Evolutionary conservation across 1,139 yeast genomes (phyloP).

Genomic region (Hemisphaericaspora subhashii): DNA sequence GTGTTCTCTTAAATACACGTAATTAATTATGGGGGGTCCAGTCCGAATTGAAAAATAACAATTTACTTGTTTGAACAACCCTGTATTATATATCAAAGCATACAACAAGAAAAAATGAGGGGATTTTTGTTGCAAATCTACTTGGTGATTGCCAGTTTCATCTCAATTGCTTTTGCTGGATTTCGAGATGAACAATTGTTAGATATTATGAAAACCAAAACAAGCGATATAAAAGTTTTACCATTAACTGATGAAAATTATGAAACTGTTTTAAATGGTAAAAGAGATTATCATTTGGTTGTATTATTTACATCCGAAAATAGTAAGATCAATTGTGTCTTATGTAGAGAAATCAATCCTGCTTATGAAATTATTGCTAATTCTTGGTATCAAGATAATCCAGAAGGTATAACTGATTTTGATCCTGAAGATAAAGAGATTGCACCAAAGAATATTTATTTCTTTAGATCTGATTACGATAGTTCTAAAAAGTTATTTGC

Average conservation of each 20-base stretch:
- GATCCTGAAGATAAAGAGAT: slow-evolving; percentile 21
- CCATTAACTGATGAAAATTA: slow-evolving; percentile 61
- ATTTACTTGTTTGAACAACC: too few relatives aligned
- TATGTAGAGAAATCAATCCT: slow-evolving; percentile 75
- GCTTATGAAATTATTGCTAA: slow-evolving; percentile 57
- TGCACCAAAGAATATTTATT: slow-evolving; percentile 48
- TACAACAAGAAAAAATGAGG: slow-evolving; percentile 24
- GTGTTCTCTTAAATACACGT: too few relatives aligned
- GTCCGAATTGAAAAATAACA: too few relatives aligned
- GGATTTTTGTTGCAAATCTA: slow-evolving; percentile 18
- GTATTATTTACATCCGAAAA: slow-evolving; percentile 72
- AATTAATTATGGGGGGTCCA: too few relatives aligned
- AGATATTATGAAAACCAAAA: slow-evolving; percentile 19
- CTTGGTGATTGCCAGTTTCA: slow-evolving; percentile 14
- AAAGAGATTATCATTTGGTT: slow-evolving; percentile 68
- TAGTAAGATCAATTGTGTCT: slow-evolving; percentile 70
- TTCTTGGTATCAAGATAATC: slow-evolving; percentile 53
- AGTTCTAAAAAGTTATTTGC: slow-evolving; percentile 57
- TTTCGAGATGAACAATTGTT: slow-evolving; percentile 30
- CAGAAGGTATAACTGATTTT: slow-evolving; percentile 34
- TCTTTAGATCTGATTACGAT: slow-evolving; percentile 72
- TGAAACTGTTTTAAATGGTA: slow-evolving; percentile 58
- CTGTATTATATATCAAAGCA: too few relatives aligned
- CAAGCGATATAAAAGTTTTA: slow-evolving; percentile 24
- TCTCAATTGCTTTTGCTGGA: slow-evolving; percentile 26